phyloP scores from a whole-genome alignment of 331 rosid genomes.

The Prunus yedoensis region DNA sequence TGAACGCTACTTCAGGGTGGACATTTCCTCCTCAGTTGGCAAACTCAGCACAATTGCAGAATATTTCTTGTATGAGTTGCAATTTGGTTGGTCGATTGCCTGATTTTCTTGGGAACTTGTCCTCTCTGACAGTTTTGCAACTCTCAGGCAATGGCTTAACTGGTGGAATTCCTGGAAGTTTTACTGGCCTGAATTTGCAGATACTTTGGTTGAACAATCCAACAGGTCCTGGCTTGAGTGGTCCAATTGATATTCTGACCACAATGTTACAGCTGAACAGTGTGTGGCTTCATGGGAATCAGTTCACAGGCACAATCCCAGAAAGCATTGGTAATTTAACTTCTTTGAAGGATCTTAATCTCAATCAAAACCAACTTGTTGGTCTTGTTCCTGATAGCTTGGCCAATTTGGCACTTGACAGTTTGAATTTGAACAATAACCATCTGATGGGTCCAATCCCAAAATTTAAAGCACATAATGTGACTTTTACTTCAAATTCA shows the following conservation, averaged over 20 bases:
- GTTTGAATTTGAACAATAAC: conserved; percentile 72
- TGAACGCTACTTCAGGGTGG: conserved; percentile 72
- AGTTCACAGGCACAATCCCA: conserved; percentile 71
- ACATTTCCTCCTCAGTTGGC: conserved; percentile 43
- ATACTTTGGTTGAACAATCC: conserved; percentile 74
- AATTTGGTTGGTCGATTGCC: conserved; percentile 78
- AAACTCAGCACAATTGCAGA: conserved; percentile 53
- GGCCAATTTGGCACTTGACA: conserved; percentile 46
- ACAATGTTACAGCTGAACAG: conserved; percentile 62
- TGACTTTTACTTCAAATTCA: conserved; percentile 27
- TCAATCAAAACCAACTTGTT: conserved; percentile 67
- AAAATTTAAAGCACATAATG: conserved; percentile 43
- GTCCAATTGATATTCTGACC: conserved; percentile 57
- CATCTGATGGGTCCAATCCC: conserved; percentile 85
- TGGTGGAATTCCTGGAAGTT: conserved; percentile 54
- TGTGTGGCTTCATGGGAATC: conserved; percentile 87
- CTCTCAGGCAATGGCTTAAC: conserved; percentile 56
- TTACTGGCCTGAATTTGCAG: conserved; percentile 42
- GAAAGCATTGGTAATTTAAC: conserved; percentile 57
- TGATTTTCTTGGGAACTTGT: conserved; percentile 57
- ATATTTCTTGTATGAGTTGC: conserved; percentile 58
- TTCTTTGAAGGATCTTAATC: conserved; percentile 63
- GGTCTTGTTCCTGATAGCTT: conserved; percentile 71
- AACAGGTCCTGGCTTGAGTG: conserved; percentile 48
- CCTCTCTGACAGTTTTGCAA: conserved; percentile 55